Percentiles rank a stretch among this genome's conserved stretches.
Conservation (phyloP, 345 rosid genomes). For the Syzygium aromaticum region DNA sequence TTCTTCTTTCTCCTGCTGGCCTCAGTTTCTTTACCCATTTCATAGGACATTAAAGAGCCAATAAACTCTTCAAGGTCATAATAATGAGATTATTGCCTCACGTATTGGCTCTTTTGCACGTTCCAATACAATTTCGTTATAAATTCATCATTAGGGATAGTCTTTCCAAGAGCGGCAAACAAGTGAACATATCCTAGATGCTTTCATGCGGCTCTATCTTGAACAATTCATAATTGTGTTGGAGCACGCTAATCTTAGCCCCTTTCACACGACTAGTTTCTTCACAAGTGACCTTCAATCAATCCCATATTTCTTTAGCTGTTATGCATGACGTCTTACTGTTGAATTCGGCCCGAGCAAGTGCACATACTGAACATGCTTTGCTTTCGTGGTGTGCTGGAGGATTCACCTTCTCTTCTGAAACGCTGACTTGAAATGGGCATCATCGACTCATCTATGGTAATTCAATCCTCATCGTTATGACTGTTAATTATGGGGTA, state of each 20-base stretch:
- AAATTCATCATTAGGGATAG: background rate
- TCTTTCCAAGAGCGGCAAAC: background rate
- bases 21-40: background rate
- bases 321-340: background rate
- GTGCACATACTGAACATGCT: background rate
- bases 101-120: background rate
- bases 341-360: background rate
- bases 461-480: background rate
- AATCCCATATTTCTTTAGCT: background rate
- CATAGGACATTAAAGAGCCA: background rate
- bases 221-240: background rate
- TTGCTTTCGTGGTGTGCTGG: background rate
- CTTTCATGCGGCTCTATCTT: background rate
- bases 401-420: background rate
- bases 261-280: background rate
- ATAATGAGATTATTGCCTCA: background rate
- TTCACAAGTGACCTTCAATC: background rate
- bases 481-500: background rate
- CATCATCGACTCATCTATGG: background rate
- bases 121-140: background rate
- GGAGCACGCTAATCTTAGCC: background rate
- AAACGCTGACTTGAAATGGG: background rate
- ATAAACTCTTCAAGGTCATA: background rate
- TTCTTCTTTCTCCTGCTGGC: background rate
- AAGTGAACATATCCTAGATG: background rate